Evolutionary conservation across 306 rosid genomes (phyloP), one percentile per base, ranked within the genome.

Genomic region (Calophaca sinica): DNA sequence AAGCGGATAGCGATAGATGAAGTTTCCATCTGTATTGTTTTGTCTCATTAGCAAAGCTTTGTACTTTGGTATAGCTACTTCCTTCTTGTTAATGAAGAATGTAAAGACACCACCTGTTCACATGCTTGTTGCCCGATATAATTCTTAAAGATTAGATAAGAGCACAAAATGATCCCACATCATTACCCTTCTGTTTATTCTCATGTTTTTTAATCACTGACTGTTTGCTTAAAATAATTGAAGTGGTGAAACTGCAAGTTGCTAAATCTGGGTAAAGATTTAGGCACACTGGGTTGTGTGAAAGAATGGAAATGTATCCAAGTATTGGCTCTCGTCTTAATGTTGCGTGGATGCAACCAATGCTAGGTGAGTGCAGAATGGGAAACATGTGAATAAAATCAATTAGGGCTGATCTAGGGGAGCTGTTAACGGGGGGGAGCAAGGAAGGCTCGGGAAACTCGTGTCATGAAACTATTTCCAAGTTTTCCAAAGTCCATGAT

Each of bases 1-100:
- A 68, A 51, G 79, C 70, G 63, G 93, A 88, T 80, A 57, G 91
- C 26, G 91, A 90, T 83, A 68, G 88, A 85, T 83, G 89, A 92
- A 84, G 85, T 81, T 71, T 78, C 86, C 82, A 74, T 63, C 86
- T 76, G 86, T 81, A 80, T 85, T 80, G 70, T 73, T 76, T 80
- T 84, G 86, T 84, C 86, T 39, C 63, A 38, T 46, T 79, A 31
- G 74, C 32, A 62, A 31, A 13, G 52, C 4, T 70, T 5, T 44
- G 73, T 77, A 79, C 64, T 82, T 14, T 63, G 26, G 39, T 49
- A n/a, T 80, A 54, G 73, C 83, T 68, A 68, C 53, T 71, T 68
- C 73, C 26, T 62, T 15, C 72, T 69, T 67, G 53, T 70, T 57
- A 3, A 66, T 51, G 65, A 39, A 49, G 72, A 42, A 54, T 79